These are phyloP conservation scores for Aspergillus asperescens DNA, from an alignment of 495 filamentous ascomycete genomes.

Conservation along the genomic window DNA sequence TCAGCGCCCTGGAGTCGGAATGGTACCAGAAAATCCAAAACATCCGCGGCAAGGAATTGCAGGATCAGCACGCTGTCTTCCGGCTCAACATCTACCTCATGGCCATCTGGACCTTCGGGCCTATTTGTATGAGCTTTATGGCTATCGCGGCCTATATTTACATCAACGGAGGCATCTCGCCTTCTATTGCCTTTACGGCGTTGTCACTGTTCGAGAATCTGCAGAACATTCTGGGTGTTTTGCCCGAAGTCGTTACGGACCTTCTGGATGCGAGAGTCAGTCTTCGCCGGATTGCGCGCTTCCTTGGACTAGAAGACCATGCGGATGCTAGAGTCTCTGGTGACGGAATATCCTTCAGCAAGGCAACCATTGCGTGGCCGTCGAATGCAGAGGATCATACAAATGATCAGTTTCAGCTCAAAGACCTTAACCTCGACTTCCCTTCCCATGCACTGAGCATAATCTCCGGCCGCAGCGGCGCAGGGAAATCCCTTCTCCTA, in stretches of 20 bases:
- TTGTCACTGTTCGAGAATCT: constrained; percentile 61
- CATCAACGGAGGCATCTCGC: constrained; percentile 49
- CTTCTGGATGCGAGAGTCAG: constrained; percentile 58
- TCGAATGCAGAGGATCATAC: constrained; percentile 35
- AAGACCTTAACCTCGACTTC: constrained; percentile 58
- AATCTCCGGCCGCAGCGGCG: constrained; percentile 51
- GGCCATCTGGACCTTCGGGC: constrained; percentile 58
- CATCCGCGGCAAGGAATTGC: constrained; percentile 56
- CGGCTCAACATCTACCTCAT: constrained; percentile 39
- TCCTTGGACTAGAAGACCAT: constrained; percentile 57
- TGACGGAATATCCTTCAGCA: constrained; percentile 49
- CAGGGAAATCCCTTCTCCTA: constrained; percentile 61
- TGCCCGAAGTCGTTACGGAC: constrained; percentile 65
- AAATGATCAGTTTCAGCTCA: constrained; percentile 49
- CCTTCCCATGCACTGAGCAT: constrained; percentile 66
- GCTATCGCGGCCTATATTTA: constrained; percentile 57
- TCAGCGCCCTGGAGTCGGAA: constrained; percentile 63
- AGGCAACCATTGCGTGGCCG: constrained; percentile 69
- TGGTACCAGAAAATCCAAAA: constrained; percentile 63
- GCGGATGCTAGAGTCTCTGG: constrained; percentile 38
- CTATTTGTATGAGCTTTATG: constrained; percentile 60
- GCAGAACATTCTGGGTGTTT: constrained; percentile 53
- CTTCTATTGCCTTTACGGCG: constrained; percentile 69
- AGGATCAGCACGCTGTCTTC: constrained; percentile 54
- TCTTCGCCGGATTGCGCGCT: constrained; percentile 57